Percentiles rank a stretch among this genome's conserved stretches.
These are phyloP conservation scores for Rhododendron simsii DNA, from an alignment of 148 eudicot species.

Conservation along the genomic window DNA sequence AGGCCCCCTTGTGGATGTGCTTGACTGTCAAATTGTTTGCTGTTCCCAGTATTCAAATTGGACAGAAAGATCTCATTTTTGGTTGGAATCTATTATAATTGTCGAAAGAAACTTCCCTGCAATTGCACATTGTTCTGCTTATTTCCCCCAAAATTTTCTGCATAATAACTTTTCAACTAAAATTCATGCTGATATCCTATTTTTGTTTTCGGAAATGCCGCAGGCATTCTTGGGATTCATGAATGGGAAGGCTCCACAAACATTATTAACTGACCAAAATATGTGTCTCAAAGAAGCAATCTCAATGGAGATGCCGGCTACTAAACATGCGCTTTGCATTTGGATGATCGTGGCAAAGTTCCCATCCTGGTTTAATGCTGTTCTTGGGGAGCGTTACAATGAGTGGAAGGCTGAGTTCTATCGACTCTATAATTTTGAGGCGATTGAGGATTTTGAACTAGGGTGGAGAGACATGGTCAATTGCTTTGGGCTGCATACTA, in stretches of 20 bases:
- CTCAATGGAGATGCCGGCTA: slow-evolving; percentile 74
- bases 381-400: slow-evolving; percentile 82
- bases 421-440: slow-evolving; percentile 74
- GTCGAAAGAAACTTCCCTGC: not conserved
- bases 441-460: slow-evolving; percentile 76
- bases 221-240: slow-evolving; percentile 74
- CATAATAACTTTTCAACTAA: not conserved
- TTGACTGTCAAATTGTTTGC: not conserved
- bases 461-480: slow-evolving; percentile 89
- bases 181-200: not conserved
- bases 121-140: not conserved
- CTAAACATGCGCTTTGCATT: slow-evolving; percentile 92
- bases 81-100: not conserved
- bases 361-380: slow-evolving; percentile 96
- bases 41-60: not conserved
- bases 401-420: slow-evolving; percentile 93
- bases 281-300: slow-evolving; percentile 91
- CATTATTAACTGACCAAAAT: slow-evolving; percentile 87
- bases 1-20: not conserved
- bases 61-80: slow-evolving; percentile 3
- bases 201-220: slow-evolving; percentile 16
- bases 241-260: slow-evolving; percentile 83
- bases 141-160: not conserved
- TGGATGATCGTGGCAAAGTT: slow-evolving; percentile 89
- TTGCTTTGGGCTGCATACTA: slow-evolving; percentile 62